A percentile compares a stretch with the other conserved stretches of the same genome.
These are phyloP conservation scores for Penicillium atrosanguineum DNA, from an alignment of 495 filamentous ascomycete species.

Conservation along the genomic window DNA sequence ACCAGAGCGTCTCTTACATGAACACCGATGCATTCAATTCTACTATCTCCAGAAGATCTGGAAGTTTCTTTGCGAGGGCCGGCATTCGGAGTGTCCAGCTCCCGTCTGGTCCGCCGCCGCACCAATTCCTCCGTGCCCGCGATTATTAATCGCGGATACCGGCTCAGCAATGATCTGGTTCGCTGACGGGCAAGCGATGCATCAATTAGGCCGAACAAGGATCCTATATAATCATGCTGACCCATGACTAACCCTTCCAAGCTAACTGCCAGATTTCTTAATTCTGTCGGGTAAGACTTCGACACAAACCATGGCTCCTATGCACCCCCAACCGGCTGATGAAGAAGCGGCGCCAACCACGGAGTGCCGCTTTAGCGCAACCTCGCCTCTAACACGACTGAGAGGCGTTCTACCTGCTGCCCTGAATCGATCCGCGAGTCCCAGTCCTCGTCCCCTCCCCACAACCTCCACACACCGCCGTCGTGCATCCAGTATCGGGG, in stretches of 20 bases:
- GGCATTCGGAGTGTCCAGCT: neutral
- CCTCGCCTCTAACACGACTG: conserved; percentile 16
- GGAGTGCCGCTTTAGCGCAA: conserved; percentile 19
- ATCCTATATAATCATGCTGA: conserved; percentile 12
- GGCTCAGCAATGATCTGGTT: conserved; percentile 13
- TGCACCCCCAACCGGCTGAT: neutral
- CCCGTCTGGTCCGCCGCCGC: conserved; percentile 1
- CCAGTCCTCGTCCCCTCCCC: conserved; percentile 11
- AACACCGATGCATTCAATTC: neutral
- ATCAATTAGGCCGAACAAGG: conserved; percentile 10
- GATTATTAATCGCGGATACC: conserved; percentile 23
- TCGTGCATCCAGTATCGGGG: conserved; percentile 15
- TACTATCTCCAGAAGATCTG: neutral
- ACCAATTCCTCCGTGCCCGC: conserved; percentile 7
- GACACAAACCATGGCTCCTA: conserved; percentile 2
- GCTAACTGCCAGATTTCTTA: neutral
- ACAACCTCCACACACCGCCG: conserved; percentile 20
- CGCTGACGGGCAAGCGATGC: conserved; percentile 1
- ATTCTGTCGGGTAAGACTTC: neutral
- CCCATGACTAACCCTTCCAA: conserved; percentile 4
- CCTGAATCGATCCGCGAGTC: neutral
- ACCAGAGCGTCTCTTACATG: neutral
- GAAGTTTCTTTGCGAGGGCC: neutral
- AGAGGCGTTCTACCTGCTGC: conserved; percentile 5
- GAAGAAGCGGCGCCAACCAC: conserved; percentile 7